phyloP scores from a whole-genome alignment of 116 monocot genomes.

The Dioscorea cayenensis region DNA sequence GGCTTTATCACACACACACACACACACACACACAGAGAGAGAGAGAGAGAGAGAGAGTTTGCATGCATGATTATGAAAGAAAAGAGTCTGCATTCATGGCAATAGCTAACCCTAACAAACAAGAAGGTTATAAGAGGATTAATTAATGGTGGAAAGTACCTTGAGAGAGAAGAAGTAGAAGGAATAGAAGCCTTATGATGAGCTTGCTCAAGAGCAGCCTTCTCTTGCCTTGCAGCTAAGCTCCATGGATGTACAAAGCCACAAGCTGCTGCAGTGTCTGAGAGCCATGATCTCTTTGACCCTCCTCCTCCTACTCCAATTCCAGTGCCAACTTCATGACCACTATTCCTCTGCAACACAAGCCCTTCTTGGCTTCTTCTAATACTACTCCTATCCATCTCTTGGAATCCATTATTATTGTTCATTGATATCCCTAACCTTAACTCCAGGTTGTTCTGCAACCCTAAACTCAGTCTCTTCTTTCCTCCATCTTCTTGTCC shows the following conservation, averaged over 20 bases:
- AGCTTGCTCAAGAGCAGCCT: slow-evolving; percentile 45
- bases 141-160: background rate
- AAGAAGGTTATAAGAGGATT: background rate
- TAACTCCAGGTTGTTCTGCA: slow-evolving; percentile 41
- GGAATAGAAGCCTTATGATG: slow-evolving; percentile 2
- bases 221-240: slow-evolving; percentile 64
- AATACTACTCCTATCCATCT: background rate
- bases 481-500: slow-evolving; percentile 11
- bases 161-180: slow-evolving; percentile 8
- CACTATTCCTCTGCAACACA: background rate
- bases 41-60: too few relatives aligned
- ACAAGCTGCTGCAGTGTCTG: slow-evolving; percentile 7
- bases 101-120: too few relatives aligned
- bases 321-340: background rate
- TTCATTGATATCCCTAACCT: slow-evolving; percentile 49
- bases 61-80: too few relatives aligned
- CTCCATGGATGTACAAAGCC: slow-evolving; percentile 64
- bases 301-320: background rate
- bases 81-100: too few relatives aligned
- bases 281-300: slow-evolving; percentile 18
- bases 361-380: slow-evolving; percentile 2
- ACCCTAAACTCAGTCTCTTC: background rate
- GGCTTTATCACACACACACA: too few relatives aligned
- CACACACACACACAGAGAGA: too few relatives aligned
- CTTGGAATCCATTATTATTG: background rate